These are phyloP conservation scores for Irpex sp. DNA, from an alignment of 1,284 basidiomycete genomes.

Conservation along the genomic window DNA sequence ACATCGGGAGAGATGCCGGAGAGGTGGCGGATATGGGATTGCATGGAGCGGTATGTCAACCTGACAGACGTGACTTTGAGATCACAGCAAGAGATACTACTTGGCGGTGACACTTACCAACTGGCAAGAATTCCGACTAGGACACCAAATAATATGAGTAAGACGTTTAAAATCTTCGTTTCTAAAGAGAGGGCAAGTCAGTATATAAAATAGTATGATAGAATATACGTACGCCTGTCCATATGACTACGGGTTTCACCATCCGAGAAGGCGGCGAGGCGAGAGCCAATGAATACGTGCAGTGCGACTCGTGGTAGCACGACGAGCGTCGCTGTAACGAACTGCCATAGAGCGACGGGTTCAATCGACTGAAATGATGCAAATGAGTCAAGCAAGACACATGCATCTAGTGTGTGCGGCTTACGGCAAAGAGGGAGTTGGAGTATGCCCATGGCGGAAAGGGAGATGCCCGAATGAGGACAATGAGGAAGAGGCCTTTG, in stretches of 20 bases:
- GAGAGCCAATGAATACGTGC: slow-evolving; percentile 75
- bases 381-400: neutral
- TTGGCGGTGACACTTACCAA: slow-evolving; percentile 45
- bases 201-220: neutral
- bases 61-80: slow-evolving; percentile 32
- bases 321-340: slow-evolving; percentile 67
- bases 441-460: slow-evolving; percentile 84
- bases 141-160: slow-evolving; percentile 57
- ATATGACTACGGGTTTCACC: slow-evolving; percentile 70
- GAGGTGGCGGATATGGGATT: slow-evolving; percentile 55
- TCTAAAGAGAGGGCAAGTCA: slow-evolving; percentile 30
- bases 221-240: slow-evolving; percentile 56
- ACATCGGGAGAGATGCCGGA: slow-evolving; percentile 46
- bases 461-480: slow-evolving; percentile 78
- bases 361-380: slow-evolving; percentile 56
- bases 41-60: slow-evolving; percentile 60
- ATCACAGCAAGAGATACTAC: slow-evolving; percentile 3
- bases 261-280: slow-evolving; percentile 72
- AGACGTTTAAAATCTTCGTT: slow-evolving; percentile 61
- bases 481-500: slow-evolving; percentile 73
- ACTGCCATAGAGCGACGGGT: slow-evolving; percentile 71
- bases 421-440: slow-evolving; percentile 73
- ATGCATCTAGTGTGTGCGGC: slow-evolving; percentile 24
- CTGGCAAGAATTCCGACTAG: slow-evolving; percentile 54
- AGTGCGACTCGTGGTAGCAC: slow-evolving; percentile 69